A percentile compares a stretch with the other conserved stretches of the same genome.
Evolutionary conservation across 2,329 filamentous ascomycete species (phyloP).

Genomic region (Colletotrichum orchidophilum): DNA sequence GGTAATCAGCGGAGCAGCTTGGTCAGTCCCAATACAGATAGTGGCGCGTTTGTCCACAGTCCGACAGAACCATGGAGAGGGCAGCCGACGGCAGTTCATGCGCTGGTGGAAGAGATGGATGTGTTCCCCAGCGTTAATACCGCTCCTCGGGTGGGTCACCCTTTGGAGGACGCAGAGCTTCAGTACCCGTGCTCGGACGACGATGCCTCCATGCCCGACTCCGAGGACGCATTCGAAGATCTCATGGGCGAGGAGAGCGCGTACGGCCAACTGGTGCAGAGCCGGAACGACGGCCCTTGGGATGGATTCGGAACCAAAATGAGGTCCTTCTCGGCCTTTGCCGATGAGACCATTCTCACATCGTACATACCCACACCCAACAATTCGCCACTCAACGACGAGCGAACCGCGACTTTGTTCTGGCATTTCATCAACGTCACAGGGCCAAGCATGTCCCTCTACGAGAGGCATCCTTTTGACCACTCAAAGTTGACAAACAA

Average conservation of each 20-base stretch:
- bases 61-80: slow-evolving; percentile 8
- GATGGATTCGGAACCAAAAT: slow-evolving; percentile 56
- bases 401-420: slow-evolving; percentile 83
- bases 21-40: slow-evolving; percentile 20
- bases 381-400: slow-evolving; percentile 80
- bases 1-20: slow-evolving; percentile 1
- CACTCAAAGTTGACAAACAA: slow-evolving; percentile 73
- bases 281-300: slow-evolving; percentile 45
- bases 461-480: slow-evolving; percentile 83
- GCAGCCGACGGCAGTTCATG: background rate
- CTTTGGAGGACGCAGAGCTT: slow-evolving; percentile 15
- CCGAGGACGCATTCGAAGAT: slow-evolving; percentile 64
- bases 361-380: slow-evolving; percentile 73
- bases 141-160: background rate
- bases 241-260: slow-evolving; percentile 47
- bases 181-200: slow-evolving; percentile 65
- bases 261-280: slow-evolving; percentile 50
- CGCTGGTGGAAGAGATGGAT: slow-evolving; percentile 2
- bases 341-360: slow-evolving; percentile 62
- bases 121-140: background rate
- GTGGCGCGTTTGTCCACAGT: slow-evolving; percentile 4
- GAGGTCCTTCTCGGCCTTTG: slow-evolving; percentile 59
- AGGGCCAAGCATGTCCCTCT: slow-evolving; percentile 85
- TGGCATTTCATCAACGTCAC: slow-evolving; percentile 92
- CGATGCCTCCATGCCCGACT: slow-evolving; percentile 69